A percentile compares a stretch with the other conserved stretches of the same genome.
Evolutionary conservation across 768 basidiomycete genomes (phyloP).

Genomic region (Roridomyces roridus): DNA sequence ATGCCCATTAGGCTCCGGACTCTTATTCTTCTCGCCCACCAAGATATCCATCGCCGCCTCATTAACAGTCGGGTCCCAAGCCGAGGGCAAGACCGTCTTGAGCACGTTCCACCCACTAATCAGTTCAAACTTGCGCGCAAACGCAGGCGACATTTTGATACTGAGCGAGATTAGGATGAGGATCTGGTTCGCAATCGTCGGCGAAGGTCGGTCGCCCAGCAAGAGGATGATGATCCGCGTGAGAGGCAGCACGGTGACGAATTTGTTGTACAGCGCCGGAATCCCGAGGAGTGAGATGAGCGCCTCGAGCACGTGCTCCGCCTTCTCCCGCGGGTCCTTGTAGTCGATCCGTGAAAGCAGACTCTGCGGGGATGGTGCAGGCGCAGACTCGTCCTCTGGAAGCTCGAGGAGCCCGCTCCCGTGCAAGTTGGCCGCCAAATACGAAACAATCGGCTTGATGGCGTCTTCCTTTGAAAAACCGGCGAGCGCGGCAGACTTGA

Average conservation of each 20-base stretch:
- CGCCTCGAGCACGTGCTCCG: slow-evolving; percentile 69
- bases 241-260: slow-evolving; percentile 75
- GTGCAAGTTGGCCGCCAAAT: slow-evolving; percentile 81
- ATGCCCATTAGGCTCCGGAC: slow-evolving; percentile 21
- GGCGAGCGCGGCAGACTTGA: slow-evolving; percentile 65
- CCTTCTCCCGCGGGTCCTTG: slow-evolving; percentile 57
- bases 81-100: slow-evolving; percentile 66
- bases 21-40: slow-evolving; percentile 48
- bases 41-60: slow-evolving; percentile 73
- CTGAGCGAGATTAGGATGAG: slow-evolving; percentile 65
- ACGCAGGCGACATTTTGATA: slow-evolving; percentile 61
- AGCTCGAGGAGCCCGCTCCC: background rate
- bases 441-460: slow-evolving; percentile 88
- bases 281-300: slow-evolving; percentile 67
- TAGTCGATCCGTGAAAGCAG: slow-evolving; percentile 62
- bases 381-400: slow-evolving; percentile 27
- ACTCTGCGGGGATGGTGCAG: slow-evolving; percentile 58
- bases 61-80: slow-evolving; percentile 76
- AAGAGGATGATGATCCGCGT: slow-evolving; percentile 82
- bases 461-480: slow-evolving; percentile 75
- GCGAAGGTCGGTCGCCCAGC: slow-evolving; percentile 75
- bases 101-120: slow-evolving; percentile 85
- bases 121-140: slow-evolving; percentile 82
- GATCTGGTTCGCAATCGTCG: slow-evolving; percentile 63
- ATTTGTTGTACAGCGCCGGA: slow-evolving; percentile 67